Evolutionary conservation across 2,329 filamentous ascomycete species (phyloP), one percentile per base, ranked within the genome.

Genomic region (Colletotrichum neosansevieriae): DNA sequence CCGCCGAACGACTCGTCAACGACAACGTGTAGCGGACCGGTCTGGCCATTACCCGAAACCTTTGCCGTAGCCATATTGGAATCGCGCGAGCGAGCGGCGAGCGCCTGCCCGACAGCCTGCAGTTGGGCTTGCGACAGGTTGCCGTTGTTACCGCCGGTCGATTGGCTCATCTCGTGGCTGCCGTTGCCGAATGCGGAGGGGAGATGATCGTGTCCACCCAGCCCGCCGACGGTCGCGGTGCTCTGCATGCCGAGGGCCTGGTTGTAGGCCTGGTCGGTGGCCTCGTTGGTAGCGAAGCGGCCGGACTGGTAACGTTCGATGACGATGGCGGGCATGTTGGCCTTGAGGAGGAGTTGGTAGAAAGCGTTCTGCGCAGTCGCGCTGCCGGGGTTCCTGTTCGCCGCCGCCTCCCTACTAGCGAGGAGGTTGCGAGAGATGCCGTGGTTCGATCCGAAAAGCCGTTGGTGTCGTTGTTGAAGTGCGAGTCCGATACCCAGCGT

Each of bases 271-370:
- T 91, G 87, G 65, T 97, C 93, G n/a, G 91, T 91, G 12, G 89
- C 88, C 15, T 89, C 79, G 77, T 95, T 98, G 19, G 89, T 89
- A 11, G 94, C 94, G 78, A 94, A 99, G 63, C 91, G 89, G 70
- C 92, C 92, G 15, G 92, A 94, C 76, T 94, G 90, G 79, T 97
- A 96, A 75, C 96, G 87, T 79, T 98, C 94, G 68, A 98, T 88
- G 64, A 99, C 84, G 71, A 99, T 97, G 58, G 94, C 91, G 17
- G 95, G 93, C 92, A 98, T 94, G 75, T 97, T 96, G 58, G 95
- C 94, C 76, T 92, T 92, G 63, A 98, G 85, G 13, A 99, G 88
- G 51, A 94, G 91, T 77, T 95, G 92, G 78, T 99, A 99, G 79
- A 99, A 98, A 15, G 93, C 91, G 78, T 95, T 96, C 79, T 99